Evolutionary conservation across 345 rosid genomes (phyloP), one percentile per base, ranked within the genome.

Genomic region (Salix brachista): DNA sequence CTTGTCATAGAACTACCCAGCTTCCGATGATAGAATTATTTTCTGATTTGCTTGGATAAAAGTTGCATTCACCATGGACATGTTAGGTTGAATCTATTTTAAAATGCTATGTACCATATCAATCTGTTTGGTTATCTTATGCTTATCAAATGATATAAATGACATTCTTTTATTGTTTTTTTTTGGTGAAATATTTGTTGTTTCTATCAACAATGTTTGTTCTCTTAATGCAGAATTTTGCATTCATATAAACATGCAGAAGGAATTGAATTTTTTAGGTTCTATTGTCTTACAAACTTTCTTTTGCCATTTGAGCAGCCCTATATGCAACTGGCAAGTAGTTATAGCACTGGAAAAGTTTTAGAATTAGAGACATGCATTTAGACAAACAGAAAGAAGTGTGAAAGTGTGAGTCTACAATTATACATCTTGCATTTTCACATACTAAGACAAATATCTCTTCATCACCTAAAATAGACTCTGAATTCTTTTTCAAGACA

Each of bases 281-380:
- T 37, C 41, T 37, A 37, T 37, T 37, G 41, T 37, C 10, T 37
- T 37, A 7, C 65, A 28, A 18, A 23, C 26, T 39, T 70, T 1
- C 19, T 65, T 81, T 80, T 42, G 9, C 54, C 30, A 44, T 71
- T 79, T 81, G 80, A 56, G 79, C 89, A 96, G 98, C 83, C 86
- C 46, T 96, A 96, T 78, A 65, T 82, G 42, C 97, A 93, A 79
- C 73, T 96, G 81, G 97, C 86, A 30, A 90, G 75, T 75, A 84
- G 85, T 77, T 96, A 88, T 85, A 70, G 74, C 81, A 84, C 83
- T 28, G 97, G 99, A 65, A 92, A 84, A 82, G 82, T 91, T 67
- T 61, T 67, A 78, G 96, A 87, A 39, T 73, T 96, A 41, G 90
- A 92, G 86, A 28, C 28, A 28, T 28, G 28, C 28, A 28, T 28